Evolutionary conservation across 108 stramenopile species (phyloP), one percentile per base, ranked within the genome.

Genomic region (Nitzschia putrida): DNA sequence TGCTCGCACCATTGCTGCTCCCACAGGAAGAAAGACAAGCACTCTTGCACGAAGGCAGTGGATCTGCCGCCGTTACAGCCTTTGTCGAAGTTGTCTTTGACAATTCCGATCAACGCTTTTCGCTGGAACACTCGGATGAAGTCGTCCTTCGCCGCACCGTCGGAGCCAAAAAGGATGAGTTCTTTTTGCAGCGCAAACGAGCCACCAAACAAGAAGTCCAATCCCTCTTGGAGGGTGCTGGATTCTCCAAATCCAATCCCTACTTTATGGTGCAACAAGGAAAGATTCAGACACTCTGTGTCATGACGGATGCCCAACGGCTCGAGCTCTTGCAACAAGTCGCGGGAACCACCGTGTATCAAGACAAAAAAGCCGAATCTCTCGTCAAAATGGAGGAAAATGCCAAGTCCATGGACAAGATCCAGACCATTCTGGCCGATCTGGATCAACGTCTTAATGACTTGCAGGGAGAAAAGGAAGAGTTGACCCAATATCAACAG

Each of bases 191-290:
- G 71, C 80, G 96, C 37, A 95, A 96, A 60, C 88, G 91, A 11
- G 89, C 92, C 21, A 90, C 89, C 68, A 96, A 97, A 71, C 88
- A 85, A 58, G 97, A 98, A 72, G 94, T 99, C 34, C 88, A 83
- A 74, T 80, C 78, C 51, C 76, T 99, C 53, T 75, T 99, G 24
- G 99, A 99, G 76, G 93, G 92, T 9, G 99, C 99, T 20, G 99
- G 99, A 8, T 99, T 99, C 76, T 94, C 92, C 58, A 91, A 94
- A 74, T 83, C 84, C 37, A 99, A 99, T 83, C 99, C 99, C 2
- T 99, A 99, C 86, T 99, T 97, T 74, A 99, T 99, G 71, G 98
- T 99, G 44, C 96, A 99, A 83, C 98, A 98, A 82, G 99, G 99
- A 14, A 98, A 98, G 68, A 97, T 99, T 60, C 91, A 96, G 65